phyloP scores from a whole-genome alignment of 495 filamentous ascomycete species.

The Clavariopsis aquatica region DNA sequence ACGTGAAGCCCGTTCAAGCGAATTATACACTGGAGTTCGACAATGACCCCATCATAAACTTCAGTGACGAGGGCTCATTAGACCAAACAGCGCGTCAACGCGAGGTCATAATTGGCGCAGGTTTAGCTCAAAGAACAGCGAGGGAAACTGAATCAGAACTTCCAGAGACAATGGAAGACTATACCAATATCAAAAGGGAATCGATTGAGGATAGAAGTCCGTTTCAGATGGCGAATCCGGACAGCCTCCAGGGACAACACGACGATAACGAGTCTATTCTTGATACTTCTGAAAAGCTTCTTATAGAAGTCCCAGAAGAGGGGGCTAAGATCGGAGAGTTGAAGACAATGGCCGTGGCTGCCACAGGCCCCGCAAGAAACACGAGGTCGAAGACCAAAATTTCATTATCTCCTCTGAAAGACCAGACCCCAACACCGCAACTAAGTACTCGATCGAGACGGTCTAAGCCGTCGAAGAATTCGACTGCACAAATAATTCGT shows the following conservation, averaged over 20 bases:
- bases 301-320: slow-evolving; percentile 20
- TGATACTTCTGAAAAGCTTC: slow-evolving; percentile 10
- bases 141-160: neutral
- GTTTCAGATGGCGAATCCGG: neutral
- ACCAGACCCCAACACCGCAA: neutral
- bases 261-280: slow-evolving; percentile 15
- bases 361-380: slow-evolving; percentile 32
- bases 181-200: slow-evolving; percentile 26
- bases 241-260: neutral
- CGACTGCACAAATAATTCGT: neutral
- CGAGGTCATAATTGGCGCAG: neutral
- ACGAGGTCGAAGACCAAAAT: slow-evolving; percentile 34
- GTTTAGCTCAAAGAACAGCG: neutral
- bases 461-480: slow-evolving; percentile 1
- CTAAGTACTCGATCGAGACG: neutral
- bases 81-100: neutral
- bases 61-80: neutral
- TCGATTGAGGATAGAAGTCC: slow-evolving; percentile 24
- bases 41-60: neutral
- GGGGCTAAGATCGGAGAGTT: slow-evolving; percentile 20
- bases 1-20: neutral
- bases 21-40: no score
- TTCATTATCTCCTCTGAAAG: slow-evolving; percentile 24
- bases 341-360: slow-evolving; percentile 3
- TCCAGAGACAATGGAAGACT: slow-evolving; percentile 9